These are phyloP conservation scores for Phlyctochytrium arcticum DNA, from an alignment of 192 early-diverging fungal species.

Conservation along the genomic window DNA sequence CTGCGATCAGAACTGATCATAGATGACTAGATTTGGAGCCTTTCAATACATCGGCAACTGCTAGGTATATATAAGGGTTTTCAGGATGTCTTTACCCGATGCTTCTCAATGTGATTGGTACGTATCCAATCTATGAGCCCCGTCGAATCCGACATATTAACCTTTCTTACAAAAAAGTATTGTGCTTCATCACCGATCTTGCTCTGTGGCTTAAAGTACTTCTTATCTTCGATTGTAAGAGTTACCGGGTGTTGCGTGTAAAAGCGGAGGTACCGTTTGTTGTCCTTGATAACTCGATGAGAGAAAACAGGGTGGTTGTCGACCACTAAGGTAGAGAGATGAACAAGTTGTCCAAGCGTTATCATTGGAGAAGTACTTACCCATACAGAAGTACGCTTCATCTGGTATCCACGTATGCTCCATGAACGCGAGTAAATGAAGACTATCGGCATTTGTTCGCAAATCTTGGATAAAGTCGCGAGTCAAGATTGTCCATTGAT, in stretches of 20 bases:
- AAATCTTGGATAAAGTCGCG: constrained; percentile 23
- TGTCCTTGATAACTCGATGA: constrained; percentile 16
- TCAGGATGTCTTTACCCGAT: too few relatives aligned
- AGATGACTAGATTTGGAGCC: too few relatives aligned
- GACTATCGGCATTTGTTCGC: constrained; percentile 21
- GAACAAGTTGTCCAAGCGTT: not conserved
- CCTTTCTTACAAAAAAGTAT: constrained; percentile 42
- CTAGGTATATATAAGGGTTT: too few relatives aligned
- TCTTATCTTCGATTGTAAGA: constrained; percentile 14
- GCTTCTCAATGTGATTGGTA: constrained; percentile 27
- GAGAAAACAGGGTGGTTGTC: constrained; percentile 21
- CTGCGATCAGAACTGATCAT: too few relatives aligned
- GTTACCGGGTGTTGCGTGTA: constrained; percentile 17
- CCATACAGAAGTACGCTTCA: constrained; percentile 38
- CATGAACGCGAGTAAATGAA: constrained; percentile 31
- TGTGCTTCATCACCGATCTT: constrained; percentile 8
- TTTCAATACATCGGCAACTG: too few relatives aligned
- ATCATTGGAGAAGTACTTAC: constrained; percentile 1
- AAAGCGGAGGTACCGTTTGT: constrained; percentile 34
- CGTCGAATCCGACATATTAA: constrained; percentile 18
- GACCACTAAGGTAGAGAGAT: constrained; percentile 9
- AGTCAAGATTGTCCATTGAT: constrained; percentile 48
- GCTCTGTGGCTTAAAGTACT: constrained; percentile 16
- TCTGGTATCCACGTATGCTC: constrained; percentile 44
- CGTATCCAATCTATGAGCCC: constrained; percentile 39